phyloP scores from a whole-genome alignment of 192 early-diverging fungal species.

The Coemansia sp. region DNA sequence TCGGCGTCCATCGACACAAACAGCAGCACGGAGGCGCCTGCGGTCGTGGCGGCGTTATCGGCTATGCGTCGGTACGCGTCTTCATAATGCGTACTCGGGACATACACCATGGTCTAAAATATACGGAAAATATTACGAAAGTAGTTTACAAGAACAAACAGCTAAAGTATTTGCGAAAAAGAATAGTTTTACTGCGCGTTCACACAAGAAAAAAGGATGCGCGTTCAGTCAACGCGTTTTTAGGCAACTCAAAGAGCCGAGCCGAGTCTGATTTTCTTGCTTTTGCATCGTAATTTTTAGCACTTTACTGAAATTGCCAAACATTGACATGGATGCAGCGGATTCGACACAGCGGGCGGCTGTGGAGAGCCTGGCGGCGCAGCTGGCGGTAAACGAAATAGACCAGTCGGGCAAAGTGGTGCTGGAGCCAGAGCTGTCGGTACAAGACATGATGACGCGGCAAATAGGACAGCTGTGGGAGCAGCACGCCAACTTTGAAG shows the following conservation, averaged over 20 bases:
- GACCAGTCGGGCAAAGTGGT: conserved; percentile 15
- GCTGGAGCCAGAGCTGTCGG: conserved; percentile 23
- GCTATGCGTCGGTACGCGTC: conserved; percentile 59
- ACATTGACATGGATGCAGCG: too few relatives aligned
- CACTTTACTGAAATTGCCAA: neutral
- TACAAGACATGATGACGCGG: conserved; percentile 30
- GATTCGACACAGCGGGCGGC: conserved; percentile 12
- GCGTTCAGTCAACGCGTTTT: neutral
- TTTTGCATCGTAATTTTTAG: neutral
- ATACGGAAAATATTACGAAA: conserved; percentile 1
- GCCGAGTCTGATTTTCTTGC: neutral
- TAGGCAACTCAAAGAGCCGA: neutral
- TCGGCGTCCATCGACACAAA: conserved; percentile 81
- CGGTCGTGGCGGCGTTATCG: conserved; percentile 21
- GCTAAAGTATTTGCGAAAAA: neutral
- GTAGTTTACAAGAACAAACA: neutral
- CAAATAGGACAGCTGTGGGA: conserved; percentile 52
- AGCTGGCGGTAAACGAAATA: conserved; percentile 29
- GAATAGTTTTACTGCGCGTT: neutral
- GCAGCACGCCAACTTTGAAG: conserved; percentile 34
- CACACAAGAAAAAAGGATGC: neutral
- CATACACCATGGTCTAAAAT: conserved; percentile 55
- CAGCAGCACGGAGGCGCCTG: conserved; percentile 59
- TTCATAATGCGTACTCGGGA: conserved; percentile 54
- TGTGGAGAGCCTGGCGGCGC: conserved; percentile 26